Evolutionary conservation across 2,329 filamentous ascomycete species (phyloP).

Genomic region (Fragosphaeria purpurea): DNA sequence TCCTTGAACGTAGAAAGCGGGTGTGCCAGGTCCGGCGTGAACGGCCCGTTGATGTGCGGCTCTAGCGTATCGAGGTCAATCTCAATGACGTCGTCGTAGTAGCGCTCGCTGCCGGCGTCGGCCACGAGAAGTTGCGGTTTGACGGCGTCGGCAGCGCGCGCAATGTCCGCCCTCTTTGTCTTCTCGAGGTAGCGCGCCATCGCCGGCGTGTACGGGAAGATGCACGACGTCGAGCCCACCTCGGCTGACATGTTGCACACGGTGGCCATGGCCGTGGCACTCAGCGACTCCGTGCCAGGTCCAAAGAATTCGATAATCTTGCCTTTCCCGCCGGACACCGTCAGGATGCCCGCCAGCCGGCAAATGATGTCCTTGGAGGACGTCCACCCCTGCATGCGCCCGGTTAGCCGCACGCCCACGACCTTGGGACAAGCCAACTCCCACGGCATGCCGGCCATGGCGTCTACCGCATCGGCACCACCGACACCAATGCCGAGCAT

Average conservation of each 20-base stretch:
- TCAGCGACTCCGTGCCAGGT: conserved; percentile 64
- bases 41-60: conserved; percentile 96
- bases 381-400: conserved; percentile 80
- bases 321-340: conserved; percentile 94
- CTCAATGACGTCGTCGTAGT: conserved; percentile 94
- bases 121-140: no score
- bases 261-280: conserved; percentile 78
- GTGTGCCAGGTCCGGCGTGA: conserved; percentile 94
- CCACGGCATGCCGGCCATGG: conserved; percentile 95
- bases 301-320: conserved; percentile 72
- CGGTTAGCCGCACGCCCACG: conserved; percentile 91
- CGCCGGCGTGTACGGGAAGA: conserved; percentile 95
- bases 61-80: conserved; percentile 92
- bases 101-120: no score
- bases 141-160: conserved; percentile 51
- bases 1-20: conserved; percentile 96
- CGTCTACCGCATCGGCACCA: conserved; percentile 95
- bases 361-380: conserved; percentile 93
- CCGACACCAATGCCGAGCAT: conserved; percentile 93
- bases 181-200: conserved; percentile 93
- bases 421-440: conserved; percentile 95
- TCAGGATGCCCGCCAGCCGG: conserved; percentile 92
- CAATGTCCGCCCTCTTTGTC: conserved; percentile 84
- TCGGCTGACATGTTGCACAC: conserved; percentile 64
- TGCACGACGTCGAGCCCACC: conserved; percentile 75